phyloP scores from a whole-genome alignment of 148 eudicot genomes.

The Chenopodium suecicum region DNA sequence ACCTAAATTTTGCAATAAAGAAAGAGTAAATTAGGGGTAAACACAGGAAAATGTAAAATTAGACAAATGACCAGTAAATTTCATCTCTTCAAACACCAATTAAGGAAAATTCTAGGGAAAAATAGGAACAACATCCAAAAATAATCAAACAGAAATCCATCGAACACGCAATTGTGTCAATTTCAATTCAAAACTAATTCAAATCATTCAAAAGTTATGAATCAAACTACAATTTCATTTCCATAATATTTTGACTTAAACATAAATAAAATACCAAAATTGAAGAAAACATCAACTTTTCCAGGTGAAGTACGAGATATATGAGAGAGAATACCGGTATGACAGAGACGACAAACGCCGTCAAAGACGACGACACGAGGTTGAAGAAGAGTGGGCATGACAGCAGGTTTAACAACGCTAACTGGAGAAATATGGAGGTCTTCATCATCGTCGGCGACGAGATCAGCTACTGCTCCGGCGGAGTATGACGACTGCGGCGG shows the following conservation, averaged over 20 bases:
- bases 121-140: not conserved
- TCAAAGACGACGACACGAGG: constrained; percentile 82
- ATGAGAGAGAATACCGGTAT: constrained; percentile 40
- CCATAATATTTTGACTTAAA: no score
- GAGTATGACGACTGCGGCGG: constrained; percentile 3
- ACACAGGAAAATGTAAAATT: not conserved
- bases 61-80: no score
- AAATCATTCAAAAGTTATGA: not conserved
- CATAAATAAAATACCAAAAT: not conserved
- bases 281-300: not conserved
- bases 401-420: constrained; percentile 19
- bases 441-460: constrained; percentile 22
- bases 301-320: not conserved
- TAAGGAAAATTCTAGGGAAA: not conserved
- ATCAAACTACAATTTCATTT: not conserved
- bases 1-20: not conserved
- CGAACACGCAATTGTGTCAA: not conserved
- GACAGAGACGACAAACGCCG: constrained; percentile 95
- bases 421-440: constrained; percentile 9
- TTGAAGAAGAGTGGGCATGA: constrained; percentile 46
- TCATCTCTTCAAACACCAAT: not conserved
- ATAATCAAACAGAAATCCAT: not conserved
- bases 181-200: not conserved
- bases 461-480: constrained; percentile 22
- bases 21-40: not conserved